Evolutionary conservation across 176 grass and related monocot genomes (phyloP).

Genomic region (Hyparrhenia diplandra): DNA sequence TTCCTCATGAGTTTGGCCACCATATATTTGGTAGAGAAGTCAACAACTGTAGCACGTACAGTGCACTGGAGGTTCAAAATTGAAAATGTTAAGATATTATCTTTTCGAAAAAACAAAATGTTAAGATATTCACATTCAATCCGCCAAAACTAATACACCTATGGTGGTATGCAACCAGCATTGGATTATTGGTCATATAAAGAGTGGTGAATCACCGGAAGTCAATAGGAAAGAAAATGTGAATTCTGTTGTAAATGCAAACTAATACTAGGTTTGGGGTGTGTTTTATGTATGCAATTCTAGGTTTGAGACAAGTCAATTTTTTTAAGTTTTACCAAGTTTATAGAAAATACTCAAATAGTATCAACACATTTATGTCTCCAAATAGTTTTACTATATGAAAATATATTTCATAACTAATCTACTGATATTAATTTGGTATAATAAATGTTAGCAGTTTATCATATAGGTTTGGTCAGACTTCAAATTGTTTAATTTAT

Average conservation of each 20-base stretch:
- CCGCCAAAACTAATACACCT: too few relatives aligned
- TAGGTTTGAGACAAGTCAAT: background rate
- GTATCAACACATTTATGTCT: background rate
- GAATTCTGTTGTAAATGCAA: too few relatives aligned
- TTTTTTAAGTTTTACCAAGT: background rate
- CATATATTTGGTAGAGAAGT: conserved; percentile 41
- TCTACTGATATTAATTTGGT: background rate
- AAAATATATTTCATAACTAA: background rate
- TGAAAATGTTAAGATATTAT: conserved; percentile 23
- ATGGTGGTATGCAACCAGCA: background rate
- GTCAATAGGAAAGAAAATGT: too few relatives aligned
- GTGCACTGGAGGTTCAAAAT: conserved; percentile 70
- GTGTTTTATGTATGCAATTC: too few relatives aligned
- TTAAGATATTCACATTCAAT: too few relatives aligned
- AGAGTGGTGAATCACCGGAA: background rate
- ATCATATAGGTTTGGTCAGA: background rate
- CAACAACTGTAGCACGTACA: conserved; percentile 57
- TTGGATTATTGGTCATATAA: background rate
- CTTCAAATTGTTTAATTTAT: background rate
- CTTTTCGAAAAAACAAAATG: too few relatives aligned
- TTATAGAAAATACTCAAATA: background rate
- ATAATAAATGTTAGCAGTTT: background rate
- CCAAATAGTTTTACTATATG: background rate
- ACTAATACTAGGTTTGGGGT: too few relatives aligned
- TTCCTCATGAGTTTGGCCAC: conserved; percentile 35